Evolutionary conservation across 2,329 filamentous ascomycete genomes (phyloP), one percentile per base, ranked within the genome.

Genomic region (Phyllosticta capitalensis): DNA sequence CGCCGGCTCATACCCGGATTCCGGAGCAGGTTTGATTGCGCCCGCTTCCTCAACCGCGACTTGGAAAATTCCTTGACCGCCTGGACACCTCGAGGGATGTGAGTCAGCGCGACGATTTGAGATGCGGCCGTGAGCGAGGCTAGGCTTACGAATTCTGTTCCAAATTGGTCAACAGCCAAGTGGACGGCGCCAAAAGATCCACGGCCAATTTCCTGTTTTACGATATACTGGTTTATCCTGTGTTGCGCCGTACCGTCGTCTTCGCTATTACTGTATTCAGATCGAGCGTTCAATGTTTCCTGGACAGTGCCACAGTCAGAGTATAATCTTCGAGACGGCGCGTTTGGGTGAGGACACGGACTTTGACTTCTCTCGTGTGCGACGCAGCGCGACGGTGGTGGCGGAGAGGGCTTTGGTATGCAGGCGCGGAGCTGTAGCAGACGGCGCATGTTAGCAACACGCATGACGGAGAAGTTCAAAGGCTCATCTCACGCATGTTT

Each of bases 61-160:
- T 99, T 99, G 61, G 92, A 97, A 74, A 99, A 97, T 69, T 97
- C 92, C 74, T 99, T 99, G 70, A 97, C 84, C 61, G 94, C 92
- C 92, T 96, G 69, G 61, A 59, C 54, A 57, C 57, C 62, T 65
- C 64, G 63, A 26, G 51, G 17, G 7, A 21, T n/a, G 9, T 45
- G 21, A 30, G 17, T 17, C 24, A 21, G 22, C 22, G 20, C 5
- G 3, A 33, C n/a, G 17, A 22, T n/a, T 10, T 24, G 12, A 14
- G 48, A 19, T n/a, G 33, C 38, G 19, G 45, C 45, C 17, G 5
- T 17, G 10, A 17, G n/a, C 9, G 10, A n/a, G 52, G 50, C 10
- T 24, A 57, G 54, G 48, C 87, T 81, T 80, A 95, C 92, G 82
- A 88, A 97, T 89, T 97, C 91, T 56, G 85, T 84, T 50, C 91